phyloP scores from a whole-genome alignment of 352 stramenopile species.

The Achlya hypogyna region DNA sequence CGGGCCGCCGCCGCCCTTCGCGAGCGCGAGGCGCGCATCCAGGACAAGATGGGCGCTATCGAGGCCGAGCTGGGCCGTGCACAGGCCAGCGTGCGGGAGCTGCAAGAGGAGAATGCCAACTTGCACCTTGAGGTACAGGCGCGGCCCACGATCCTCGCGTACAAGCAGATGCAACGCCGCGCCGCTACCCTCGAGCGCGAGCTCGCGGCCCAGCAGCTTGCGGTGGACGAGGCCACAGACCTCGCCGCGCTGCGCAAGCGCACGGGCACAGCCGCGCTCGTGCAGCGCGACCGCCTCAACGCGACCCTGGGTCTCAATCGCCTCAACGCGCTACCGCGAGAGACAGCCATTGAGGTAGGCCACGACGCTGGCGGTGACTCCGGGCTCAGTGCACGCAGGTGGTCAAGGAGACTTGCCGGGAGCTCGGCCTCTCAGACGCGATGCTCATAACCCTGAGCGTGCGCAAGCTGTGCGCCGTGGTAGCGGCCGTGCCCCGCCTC shows the following conservation, averaged over 20 bases:
- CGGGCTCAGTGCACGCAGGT: slow-evolving; percentile 20
- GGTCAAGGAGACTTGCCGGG: slow-evolving; percentile 72
- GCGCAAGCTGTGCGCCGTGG: slow-evolving; percentile 71
- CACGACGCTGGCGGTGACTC: neutral
- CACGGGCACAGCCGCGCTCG: slow-evolving; percentile 73
- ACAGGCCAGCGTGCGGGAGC: slow-evolving; percentile 47
- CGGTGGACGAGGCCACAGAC: slow-evolving; percentile 63
- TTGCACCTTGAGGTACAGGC: slow-evolving; percentile 65
- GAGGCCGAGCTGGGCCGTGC: slow-evolving; percentile 57
- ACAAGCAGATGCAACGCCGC: slow-evolving; percentile 54
- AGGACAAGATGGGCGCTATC: slow-evolving; percentile 69
- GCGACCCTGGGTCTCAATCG: slow-evolving; percentile 70
- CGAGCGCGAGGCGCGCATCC: slow-evolving; percentile 55
- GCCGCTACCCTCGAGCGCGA: slow-evolving; percentile 72
- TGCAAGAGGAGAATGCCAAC: slow-evolving; percentile 79
- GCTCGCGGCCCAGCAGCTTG: slow-evolving; percentile 58
- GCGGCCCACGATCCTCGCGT: slow-evolving; percentile 73
- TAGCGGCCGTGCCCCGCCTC: slow-evolving; percentile 69
- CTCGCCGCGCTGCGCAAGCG: slow-evolving; percentile 69
- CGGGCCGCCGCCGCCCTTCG: slow-evolving; percentile 45
- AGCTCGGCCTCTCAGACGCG: slow-evolving; percentile 75
- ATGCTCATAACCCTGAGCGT: slow-evolving; percentile 70
- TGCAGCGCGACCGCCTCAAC: slow-evolving; percentile 69
- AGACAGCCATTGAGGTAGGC: slow-evolving; percentile 52
- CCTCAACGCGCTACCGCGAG: slow-evolving; percentile 58